phyloP scores from a whole-genome alignment of 371 early-diverging fungal species.

The Mycotypha africana region DNA sequence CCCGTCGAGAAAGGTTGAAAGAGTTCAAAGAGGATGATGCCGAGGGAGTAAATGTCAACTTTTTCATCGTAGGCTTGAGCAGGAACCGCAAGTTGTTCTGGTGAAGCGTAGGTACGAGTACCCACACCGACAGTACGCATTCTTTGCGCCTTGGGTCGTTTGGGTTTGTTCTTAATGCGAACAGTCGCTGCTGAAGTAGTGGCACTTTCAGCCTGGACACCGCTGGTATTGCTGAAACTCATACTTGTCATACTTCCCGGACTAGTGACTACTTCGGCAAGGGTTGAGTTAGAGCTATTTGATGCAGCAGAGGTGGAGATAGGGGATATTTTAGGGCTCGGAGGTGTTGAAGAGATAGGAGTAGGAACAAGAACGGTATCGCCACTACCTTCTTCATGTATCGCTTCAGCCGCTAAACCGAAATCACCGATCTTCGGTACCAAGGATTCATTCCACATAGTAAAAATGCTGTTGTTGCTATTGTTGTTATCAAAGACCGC shows the following conservation, averaged over 20 bases:
- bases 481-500: neutral
- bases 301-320: neutral
- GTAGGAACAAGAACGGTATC: conserved; percentile 4
- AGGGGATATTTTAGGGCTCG: conserved; percentile 3
- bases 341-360: conserved; percentile 8
- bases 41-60: conserved; percentile 68
- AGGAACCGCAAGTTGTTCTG: conserved; percentile 77
- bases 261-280: too few species aligned
- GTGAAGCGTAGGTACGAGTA: conserved; percentile 87
- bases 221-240: too few species aligned
- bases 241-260: too few species aligned
- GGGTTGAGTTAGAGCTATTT: neutral
- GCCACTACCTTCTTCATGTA: conserved; percentile 3
- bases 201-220: too few species aligned
- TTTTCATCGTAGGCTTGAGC: conserved; percentile 55
- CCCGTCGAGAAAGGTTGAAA: conserved; percentile 58
- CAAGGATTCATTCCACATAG: conserved; percentile 42
- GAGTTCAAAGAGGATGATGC: conserved; percentile 69
- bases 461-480: neutral
- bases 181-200: too few species aligned
- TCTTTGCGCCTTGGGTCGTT: conserved; percentile 1
- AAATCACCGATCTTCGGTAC: conserved; percentile 85
- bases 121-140: conserved; percentile 60
- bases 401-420: conserved; percentile 68
- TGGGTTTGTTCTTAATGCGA: conserved; percentile 3